Evolutionary conservation across 768 basidiomycete species (phyloP), one percentile per base, ranked within the genome.

Genomic region (Suillus plorans): DNA sequence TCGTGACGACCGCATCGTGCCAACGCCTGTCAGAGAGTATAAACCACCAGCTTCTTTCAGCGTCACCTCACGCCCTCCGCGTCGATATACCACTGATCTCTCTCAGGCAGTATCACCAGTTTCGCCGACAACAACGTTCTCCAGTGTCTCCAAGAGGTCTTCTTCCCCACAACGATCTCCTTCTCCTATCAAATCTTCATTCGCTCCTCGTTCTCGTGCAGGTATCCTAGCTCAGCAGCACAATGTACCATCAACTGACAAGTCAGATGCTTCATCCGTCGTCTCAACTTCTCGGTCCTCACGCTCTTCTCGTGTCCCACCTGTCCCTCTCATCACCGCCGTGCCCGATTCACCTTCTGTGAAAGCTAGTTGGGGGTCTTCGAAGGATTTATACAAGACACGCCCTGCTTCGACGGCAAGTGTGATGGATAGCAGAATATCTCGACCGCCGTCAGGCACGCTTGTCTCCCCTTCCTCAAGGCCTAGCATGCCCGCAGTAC

Each of bases 11-110:
- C 69, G 65, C 42, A 76, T 77, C 20, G 68, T 84, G 22, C 88
- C 88, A 10, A 88, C 87, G 57, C 83, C 83, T 28, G 88, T 89
- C 66, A 85, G 83, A 66, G 79, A 82, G 69, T 81, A 86, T 39
- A 76, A 82, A 56, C 84, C 86, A 5, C 81, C 81, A 12, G 82
- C 85, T 8, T 78, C 86, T 34, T 89, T 89, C 69, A 85, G 84
- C 64, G 88, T 89, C 55, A 86, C 84, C 2, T 88, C 87, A 22
- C 76, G 88, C 25, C 87, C 87, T 25, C 77, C 80, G 57, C 72
- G 84, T 36, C 71, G 73, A 60, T 79, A 69, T 9, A 77, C 74
- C 16, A 68, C 55, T 1, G 76, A 72, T 22, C 62, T 64, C 10
- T 65, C 60, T 9, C 62, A 63, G 5, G 28, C 2, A 44, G 20